These are phyloP conservation scores for Phytophthora gonapodyides DNA, from an alignment of 352 stramenopile genomes.

Conservation along the genomic window DNA sequence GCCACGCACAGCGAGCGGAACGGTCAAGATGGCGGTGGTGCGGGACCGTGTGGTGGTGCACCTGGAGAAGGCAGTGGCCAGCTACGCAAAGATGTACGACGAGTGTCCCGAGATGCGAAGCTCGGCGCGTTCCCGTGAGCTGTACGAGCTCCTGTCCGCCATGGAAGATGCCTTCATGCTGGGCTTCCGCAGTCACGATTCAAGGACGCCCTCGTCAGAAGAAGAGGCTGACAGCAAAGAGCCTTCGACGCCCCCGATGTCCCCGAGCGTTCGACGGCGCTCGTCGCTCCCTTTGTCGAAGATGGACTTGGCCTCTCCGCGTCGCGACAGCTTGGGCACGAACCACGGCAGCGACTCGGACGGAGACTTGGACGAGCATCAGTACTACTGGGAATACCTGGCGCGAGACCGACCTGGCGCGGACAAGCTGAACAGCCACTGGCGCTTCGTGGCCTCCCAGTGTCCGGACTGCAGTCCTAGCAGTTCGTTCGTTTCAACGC, in stretches of 20 bases:
- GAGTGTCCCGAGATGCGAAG: slow-evolving; percentile 68
- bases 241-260: slow-evolving; percentile 29
- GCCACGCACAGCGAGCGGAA: slow-evolving; percentile 9
- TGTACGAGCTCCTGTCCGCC: slow-evolving; percentile 71
- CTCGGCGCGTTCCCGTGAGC: slow-evolving; percentile 63
- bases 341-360: slow-evolving; percentile 30
- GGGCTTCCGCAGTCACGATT: slow-evolving; percentile 47
- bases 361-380: slow-evolving; percentile 26
- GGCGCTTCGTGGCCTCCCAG: slow-evolving; percentile 57
- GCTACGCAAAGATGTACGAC: slow-evolving; percentile 63
- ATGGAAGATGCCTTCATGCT: slow-evolving; percentile 77
- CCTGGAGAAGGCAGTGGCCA: slow-evolving; percentile 61
- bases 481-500: slow-evolving; percentile 70
- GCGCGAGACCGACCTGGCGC: slow-evolving; percentile 55
- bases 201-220: slow-evolving; percentile 19
- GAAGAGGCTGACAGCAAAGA: slow-evolving; percentile 26
- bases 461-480: slow-evolving; percentile 57
- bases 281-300: slow-evolving; percentile 23
- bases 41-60: slow-evolving; percentile 58
- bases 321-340: slow-evolving; percentile 27
- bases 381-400: slow-evolving; percentile 79
- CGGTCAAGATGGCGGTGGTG: slow-evolving; percentile 31
- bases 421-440: slow-evolving; percentile 57
- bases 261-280: slow-evolving; percentile 22
- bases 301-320: slow-evolving; percentile 21